Evolutionary conservation across 108 stramenopile species (phyloP).

Genomic region (Conticribra guillardii): DNA sequence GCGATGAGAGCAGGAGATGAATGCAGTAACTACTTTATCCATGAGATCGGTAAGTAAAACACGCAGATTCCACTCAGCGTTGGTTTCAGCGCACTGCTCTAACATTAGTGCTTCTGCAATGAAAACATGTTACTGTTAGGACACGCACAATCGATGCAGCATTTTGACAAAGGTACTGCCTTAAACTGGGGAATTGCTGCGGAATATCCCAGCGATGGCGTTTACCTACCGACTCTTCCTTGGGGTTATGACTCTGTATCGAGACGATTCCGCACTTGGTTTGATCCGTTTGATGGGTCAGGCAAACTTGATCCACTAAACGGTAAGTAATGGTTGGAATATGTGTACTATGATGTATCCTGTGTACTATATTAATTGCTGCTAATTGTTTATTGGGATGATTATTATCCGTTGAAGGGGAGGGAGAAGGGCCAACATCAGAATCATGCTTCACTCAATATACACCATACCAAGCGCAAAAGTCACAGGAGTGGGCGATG

Average conservation of each 20-base stretch:
- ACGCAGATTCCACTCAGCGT: background rate
- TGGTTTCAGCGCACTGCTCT: background rate
- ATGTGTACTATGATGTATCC: no score
- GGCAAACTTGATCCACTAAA: constrained; percentile 23
- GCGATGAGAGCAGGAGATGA: constrained; percentile 25
- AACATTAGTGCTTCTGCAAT: no score
- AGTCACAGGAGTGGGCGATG: constrained; percentile 19
- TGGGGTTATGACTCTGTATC: constrained; percentile 15
- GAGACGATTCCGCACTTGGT: constrained; percentile 17
- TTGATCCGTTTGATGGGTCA: constrained; percentile 1
- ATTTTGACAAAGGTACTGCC: constrained; percentile 6
- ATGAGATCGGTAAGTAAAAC: constrained; percentile 6
- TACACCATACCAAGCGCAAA: constrained; percentile 19
- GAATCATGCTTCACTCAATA: constrained; percentile 23
- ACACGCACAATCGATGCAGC: constrained; percentile 14
- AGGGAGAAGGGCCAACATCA: constrained; percentile 5
- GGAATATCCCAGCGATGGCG: constrained; percentile 16
- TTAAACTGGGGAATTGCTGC: constrained; percentile 10
- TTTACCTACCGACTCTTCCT: background rate
- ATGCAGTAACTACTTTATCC: constrained; percentile 18
- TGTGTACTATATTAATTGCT: no score
- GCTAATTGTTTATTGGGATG: no score
- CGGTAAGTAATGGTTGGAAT: no score
- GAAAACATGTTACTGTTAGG: background rate
- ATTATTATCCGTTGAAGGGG: no score